Percentiles rank a stretch among this genome's conserved stretches.
Evolutionary conservation across 2,329 filamentous ascomycete genomes (phyloP).

Genomic region (Apiospora phragmitis): DNA sequence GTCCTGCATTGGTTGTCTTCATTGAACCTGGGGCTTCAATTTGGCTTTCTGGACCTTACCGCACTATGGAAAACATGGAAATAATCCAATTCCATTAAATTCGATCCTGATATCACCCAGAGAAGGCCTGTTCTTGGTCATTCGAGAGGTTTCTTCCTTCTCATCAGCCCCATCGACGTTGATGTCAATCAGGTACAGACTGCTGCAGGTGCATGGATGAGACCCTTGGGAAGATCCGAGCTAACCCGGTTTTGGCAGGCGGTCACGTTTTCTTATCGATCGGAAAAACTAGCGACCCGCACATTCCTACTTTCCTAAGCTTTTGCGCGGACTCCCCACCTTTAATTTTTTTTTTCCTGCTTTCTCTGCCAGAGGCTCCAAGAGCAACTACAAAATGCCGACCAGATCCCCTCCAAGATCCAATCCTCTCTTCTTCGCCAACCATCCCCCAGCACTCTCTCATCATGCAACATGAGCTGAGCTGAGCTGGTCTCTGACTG

Average conservation of each 20-base stretch:
- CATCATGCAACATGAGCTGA: neutral
- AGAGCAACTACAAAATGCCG: conserved; percentile 1
- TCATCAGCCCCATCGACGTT: neutral
- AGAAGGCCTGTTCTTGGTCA: neutral
- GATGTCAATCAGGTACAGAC: neutral
- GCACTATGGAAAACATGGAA: too few relatives aligned
- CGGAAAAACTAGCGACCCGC: neutral
- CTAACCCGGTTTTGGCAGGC: neutral
- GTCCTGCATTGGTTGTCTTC: too few relatives aligned
- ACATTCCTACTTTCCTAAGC: neutral
- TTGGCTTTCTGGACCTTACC: neutral
- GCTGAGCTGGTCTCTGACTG: neutral
- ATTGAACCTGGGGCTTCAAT: neutral
- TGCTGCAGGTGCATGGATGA: too few relatives aligned
- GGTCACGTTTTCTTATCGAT: neutral
- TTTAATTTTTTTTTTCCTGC: conserved; percentile 6
- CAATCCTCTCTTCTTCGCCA: neutral
- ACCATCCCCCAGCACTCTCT: neutral
- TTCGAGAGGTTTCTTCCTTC: neutral
- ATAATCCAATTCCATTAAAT: neutral
- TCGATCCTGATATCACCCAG: neutral
- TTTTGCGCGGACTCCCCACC: neutral
- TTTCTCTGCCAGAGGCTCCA: neutral
- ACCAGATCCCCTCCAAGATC: neutral
- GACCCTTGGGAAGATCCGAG: neutral